Base-by-base conservation (phyloP, 805 yeast species). In the Kuraishia hungarica region DNA sequence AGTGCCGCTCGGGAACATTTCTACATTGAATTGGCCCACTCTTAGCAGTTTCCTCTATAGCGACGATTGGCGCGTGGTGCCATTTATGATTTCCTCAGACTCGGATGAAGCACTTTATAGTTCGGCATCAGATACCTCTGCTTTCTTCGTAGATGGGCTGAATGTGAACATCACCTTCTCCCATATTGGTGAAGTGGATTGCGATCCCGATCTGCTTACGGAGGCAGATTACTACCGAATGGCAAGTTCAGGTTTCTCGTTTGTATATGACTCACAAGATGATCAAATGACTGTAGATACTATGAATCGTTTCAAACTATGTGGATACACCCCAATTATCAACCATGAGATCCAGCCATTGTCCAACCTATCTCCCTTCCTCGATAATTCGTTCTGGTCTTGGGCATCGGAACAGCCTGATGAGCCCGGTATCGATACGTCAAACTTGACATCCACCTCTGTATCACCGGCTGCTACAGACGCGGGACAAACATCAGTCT, bases 251-350 rank as follows among this genome's bases (percentile, higher is more conserved):
- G 22, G 28, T 13, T 21, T 47, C 17, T 15, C 21, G 17, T 65
- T 68, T 46, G 58, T 74, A 0, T 69, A 71, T 51, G 84, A 84
- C 59, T 58, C 67, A 28, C 61, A 64, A 1, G 60, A 58, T 0
- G 39, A 50, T 13, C 71, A 73, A 1, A 85, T 80, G 62, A 67
- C 77, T 0, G 59, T 70, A 17, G 57, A 55, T 0, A 59, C 77
- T 1, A 69, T 83, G 47, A 62, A 64, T 47, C 59, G 69, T 1
- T 73, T 74, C 50, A 64, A 83, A 3, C 56, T 67, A 21, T 76
- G 85, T 60, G 97, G 97, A 0, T 78, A 72, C 54, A 76, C 88
- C 0, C 90, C 96, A 0, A 75, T 89, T 0, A 65, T 90, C 69
- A 78, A 69, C 52, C 80, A 59, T 59, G 75, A 13, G 35, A 63